Percentiles rank a stretch among this genome's conserved stretches.
These are phyloP conservation scores for Babesia caballi DNA, from an alignment of 169 alveolate species.

Conservation along the genomic window DNA sequence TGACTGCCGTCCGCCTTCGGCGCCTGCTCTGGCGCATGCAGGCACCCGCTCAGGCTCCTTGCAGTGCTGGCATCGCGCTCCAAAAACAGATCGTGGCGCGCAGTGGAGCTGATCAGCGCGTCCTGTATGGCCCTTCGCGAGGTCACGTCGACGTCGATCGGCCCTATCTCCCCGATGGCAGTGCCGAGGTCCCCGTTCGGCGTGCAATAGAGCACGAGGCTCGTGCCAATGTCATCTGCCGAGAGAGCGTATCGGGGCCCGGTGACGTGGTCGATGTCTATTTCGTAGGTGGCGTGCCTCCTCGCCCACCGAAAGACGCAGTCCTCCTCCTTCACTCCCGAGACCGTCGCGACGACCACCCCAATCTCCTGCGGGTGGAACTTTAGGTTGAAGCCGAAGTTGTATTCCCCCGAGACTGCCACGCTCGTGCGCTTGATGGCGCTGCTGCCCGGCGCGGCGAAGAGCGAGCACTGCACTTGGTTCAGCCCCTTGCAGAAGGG, in stretches of 20 bases:
- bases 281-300: conserved; percentile 39
- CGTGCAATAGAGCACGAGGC: conserved; percentile 40
- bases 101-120: conserved; percentile 43
- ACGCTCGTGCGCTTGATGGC: conserved; percentile 43
- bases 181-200: conserved; percentile 20
- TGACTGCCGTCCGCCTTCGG: background rate
- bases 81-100: conserved; percentile 38
- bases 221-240: conserved; percentile 66
- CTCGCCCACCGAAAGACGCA: conserved; percentile 51
- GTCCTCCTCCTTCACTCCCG: conserved; percentile 18
- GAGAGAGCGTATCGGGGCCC: conserved; percentile 42
- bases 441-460: conserved; percentile 37
- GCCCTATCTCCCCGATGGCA: conserved; percentile 63
- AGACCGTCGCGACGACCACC: conserved; percentile 35
- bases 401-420: conserved; percentile 28
- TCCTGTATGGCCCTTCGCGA: conserved; percentile 60
- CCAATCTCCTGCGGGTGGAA: conserved; percentile 61
- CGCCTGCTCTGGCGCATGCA: background rate
- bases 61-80: conserved; percentile 15
- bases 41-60: background rate
- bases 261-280: conserved; percentile 22
- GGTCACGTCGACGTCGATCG: conserved; percentile 61
- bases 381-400: conserved; percentile 48
- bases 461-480: conserved; percentile 62
- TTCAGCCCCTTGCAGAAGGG: conserved; percentile 46